Conservation (phyloP, 208 protist genomes). For the Trypanosoma cruzi region DNA sequence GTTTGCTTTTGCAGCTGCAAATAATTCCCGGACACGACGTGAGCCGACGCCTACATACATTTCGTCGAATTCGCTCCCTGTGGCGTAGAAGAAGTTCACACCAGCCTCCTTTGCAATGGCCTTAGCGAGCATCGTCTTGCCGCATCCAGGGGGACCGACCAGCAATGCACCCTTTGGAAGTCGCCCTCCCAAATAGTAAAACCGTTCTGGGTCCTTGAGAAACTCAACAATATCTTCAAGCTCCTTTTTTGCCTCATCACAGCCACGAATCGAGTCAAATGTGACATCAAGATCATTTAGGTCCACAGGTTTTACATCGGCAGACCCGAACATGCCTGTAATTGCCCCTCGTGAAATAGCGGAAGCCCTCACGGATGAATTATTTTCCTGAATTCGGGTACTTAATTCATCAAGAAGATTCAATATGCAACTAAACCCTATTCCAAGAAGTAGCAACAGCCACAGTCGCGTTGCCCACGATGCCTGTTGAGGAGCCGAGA, state of each 20-base stretch:
- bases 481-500: conserved; percentile 64
- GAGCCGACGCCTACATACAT: conserved; percentile 98
- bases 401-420: conserved; percentile 54
- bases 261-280: conserved; percentile 88
- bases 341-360: conserved; percentile 25
- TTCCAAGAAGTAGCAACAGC: conserved; percentile 75
- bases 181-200: conserved; percentile 93
- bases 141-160: conserved; percentile 97
- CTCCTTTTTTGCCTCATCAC: conserved; percentile 93
- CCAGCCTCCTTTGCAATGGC: conserved; percentile 94
- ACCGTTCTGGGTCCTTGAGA: conserved; percentile 95
- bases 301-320: conserved; percentile 77
- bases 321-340: conserved; percentile 46
- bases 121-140: conserved; percentile 95
- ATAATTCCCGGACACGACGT: conserved; percentile 94
- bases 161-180: conserved; percentile 97
- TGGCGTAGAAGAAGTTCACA: conserved; percentile 97
- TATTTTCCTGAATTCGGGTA: conserved; percentile 39
- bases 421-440: conserved; percentile 63
- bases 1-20: conserved; percentile 93
- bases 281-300: conserved; percentile 79
- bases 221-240: conserved; percentile 94
- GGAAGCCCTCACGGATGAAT: conserved; percentile 29
- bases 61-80: conserved; percentile 97
- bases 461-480: conserved; percentile 69